Evolutionary conservation across 1,139 yeast species (phyloP), one percentile per base, ranked within the genome.

Genomic region (Dujonia santamariae): DNA sequence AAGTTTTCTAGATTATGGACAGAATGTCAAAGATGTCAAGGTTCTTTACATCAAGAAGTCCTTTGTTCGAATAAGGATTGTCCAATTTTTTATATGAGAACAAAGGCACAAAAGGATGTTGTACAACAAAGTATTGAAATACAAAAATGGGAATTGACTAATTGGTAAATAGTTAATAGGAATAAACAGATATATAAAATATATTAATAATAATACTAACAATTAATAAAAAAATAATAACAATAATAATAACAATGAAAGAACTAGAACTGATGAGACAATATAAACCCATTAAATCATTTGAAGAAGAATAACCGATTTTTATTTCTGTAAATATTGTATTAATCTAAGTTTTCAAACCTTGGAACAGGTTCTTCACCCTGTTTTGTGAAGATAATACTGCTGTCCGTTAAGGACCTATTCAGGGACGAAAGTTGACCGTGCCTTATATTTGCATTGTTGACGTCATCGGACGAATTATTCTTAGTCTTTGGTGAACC

Each of bases 11-110:
- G 95, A 43, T 64, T 94, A 40, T 94, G 99, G 99, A 92, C 98
- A 0, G 96, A 94, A 54, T 94, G 99, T 56, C 99, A 94, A 61
- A 70, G 97, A 44, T 94, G 98, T 57, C 97, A 94, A 50, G 97
- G 97, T 0, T 85, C 95, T 16, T 64, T 94, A 39, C 97, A 92
- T 51, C 97, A 88, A 58, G 97, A 92, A 50, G 98, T 94, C 6
- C 67, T 92, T 27, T 94, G 99, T 56, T 83, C 96, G 0, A 87
- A 92, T 47, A 88, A 88, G 48, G 97, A 92, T 59, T 94, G 99
- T 61, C 97, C 97, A 2, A 92, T 94, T 25, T 94, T 92, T 51
- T 94, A 92, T 58, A 92, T 94, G 98, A 74, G 99, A 52, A 90
- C 83, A 56, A 90, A 92, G 56, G 95, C 90, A 2, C 96, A 86